These are phyloP conservation scores for Guyanaporus albipodus DNA, from an alignment of 768 basidiomycete genomes.

Conservation along the genomic window DNA sequence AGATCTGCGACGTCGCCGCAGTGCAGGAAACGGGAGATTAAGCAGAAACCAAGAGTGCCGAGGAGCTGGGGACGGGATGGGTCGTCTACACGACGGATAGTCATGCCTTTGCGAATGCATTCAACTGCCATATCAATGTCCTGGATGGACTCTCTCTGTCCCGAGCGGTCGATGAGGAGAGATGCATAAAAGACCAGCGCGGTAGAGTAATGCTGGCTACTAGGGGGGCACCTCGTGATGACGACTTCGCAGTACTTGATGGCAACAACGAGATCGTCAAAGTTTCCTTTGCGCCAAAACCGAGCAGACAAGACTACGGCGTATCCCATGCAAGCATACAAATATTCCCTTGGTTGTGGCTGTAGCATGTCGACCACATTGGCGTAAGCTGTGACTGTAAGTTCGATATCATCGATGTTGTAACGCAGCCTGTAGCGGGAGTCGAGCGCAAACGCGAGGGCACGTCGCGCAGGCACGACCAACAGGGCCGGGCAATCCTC, in stretches of 20 bases:
- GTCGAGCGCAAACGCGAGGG: constrained; percentile 10
- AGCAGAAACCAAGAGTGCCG: constrained; percentile 12
- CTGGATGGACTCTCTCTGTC: constrained; percentile 7
- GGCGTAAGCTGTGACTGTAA: constrained; percentile 6
- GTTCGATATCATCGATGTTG: constrained; percentile 16
- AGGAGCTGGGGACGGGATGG: neutral
- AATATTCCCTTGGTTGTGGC: constrained; percentile 2
- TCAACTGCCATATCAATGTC: constrained; percentile 18
- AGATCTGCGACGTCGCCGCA: constrained; percentile 21
- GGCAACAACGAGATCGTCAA: constrained; percentile 13
- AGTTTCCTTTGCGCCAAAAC: constrained; percentile 7
- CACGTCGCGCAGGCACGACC: constrained; percentile 1
- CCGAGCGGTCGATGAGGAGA: constrained; percentile 11
- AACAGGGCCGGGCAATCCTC: constrained; percentile 4
- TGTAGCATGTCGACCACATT: constrained; percentile 6
- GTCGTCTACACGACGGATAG: constrained; percentile 3
- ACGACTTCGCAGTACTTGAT: constrained; percentile 8
- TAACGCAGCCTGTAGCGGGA: constrained; percentile 7
- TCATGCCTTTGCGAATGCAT: constrained; percentile 8
- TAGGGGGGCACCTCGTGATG: constrained; percentile 2
- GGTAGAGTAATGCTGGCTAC: neutral
- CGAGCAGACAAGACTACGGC: neutral
- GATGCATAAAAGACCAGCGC: constrained; percentile 5
- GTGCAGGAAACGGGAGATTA: constrained; percentile 16
- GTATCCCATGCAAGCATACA: constrained; percentile 6